phyloP scores from a whole-genome alignment of 345 rosid genomes.

The Conringia planisiliqua region DNA sequence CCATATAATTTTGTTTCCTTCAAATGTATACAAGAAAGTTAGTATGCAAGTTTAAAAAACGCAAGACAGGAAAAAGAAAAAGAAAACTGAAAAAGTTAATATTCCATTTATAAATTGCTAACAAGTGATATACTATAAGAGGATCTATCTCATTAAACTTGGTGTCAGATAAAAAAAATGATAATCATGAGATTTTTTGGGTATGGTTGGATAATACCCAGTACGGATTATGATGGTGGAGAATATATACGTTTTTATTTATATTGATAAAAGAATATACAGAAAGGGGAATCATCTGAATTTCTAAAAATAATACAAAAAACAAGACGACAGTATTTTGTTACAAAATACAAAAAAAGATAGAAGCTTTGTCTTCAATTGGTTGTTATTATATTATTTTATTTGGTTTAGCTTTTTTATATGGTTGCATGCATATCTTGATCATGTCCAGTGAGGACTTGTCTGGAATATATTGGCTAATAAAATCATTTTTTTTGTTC shows the following conservation, averaged over 20 bases:
- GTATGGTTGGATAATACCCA: slow-evolving; percentile 16
- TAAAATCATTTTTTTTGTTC: background rate
- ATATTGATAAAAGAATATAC: background rate
- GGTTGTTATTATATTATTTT: slow-evolving; percentile 1
- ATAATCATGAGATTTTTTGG: slow-evolving; percentile 17
- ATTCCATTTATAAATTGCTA: background rate
- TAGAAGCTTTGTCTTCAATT: slow-evolving; percentile 25
- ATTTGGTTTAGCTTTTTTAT: background rate
- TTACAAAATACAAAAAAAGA: background rate
- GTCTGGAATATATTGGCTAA: slow-evolving; percentile 35
- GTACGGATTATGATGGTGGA: slow-evolving; percentile 32
- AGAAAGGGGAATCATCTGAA: slow-evolving; percentile 15
- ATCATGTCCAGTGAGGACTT: slow-evolving; percentile 32
- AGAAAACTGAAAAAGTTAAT: background rate
- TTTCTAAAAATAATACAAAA: slow-evolving; percentile 23
- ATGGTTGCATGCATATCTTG: slow-evolving; percentile 34
- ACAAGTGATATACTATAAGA: slow-evolving; percentile 16
- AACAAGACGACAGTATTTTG: slow-evolving; percentile 1
- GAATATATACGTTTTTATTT: slow-evolving; percentile 6
- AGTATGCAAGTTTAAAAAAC: background rate
- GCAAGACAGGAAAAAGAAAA: background rate
- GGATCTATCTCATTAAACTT: slow-evolving; percentile 22
- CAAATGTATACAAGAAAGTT: background rate
- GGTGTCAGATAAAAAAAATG: slow-evolving; percentile 29
- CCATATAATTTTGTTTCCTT: background rate